phyloP scores from a whole-genome alignment of 225 moss, liverwort and hornwort species.

The Sphagnum tenellum region DNA sequence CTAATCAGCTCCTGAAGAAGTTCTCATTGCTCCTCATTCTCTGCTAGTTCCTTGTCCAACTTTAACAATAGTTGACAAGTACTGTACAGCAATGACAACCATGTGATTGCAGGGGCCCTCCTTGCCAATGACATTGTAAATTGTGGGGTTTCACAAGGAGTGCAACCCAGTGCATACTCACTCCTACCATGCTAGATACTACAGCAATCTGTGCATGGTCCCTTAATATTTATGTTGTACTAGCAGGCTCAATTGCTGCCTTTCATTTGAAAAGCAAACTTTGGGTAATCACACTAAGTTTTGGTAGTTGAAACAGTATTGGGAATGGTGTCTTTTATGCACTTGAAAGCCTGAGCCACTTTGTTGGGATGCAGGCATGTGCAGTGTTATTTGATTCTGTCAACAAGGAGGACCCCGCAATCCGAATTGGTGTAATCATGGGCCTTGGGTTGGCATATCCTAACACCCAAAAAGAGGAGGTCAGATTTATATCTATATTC shows the following conservation, averaged over 20 bases:
- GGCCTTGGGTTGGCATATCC: slow-evolving; percentile 97
- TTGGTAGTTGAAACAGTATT: too few relatives aligned
- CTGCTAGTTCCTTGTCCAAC: slow-evolving; percentile 55
- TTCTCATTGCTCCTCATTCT: slow-evolving; percentile 65
- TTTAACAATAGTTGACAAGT: slow-evolving; percentile 78
- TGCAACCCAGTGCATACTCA: slow-evolving; percentile 62
- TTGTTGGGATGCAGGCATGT: slow-evolving; percentile 45
- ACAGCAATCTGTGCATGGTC: too few relatives aligned
- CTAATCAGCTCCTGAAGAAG: slow-evolving; percentile 74
- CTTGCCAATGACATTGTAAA: slow-evolving; percentile 84
- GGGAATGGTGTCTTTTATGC: too few relatives aligned
- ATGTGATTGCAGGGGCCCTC: slow-evolving; percentile 87
- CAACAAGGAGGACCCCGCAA: slow-evolving; percentile 73
- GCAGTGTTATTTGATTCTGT: slow-evolving; percentile 79
- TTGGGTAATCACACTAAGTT: too few relatives aligned
- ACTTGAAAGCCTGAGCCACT: too few relatives aligned
- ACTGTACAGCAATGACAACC: slow-evolving; percentile 89
- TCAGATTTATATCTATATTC: slow-evolving; percentile 5
- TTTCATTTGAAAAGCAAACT: too few relatives aligned
- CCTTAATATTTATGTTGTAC: too few relatives aligned
- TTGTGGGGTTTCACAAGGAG: slow-evolving; percentile 86
- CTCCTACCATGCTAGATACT: too few relatives aligned
- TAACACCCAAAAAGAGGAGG: slow-evolving; percentile 89
- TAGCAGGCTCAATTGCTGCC: too few relatives aligned
- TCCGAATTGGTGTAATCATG: slow-evolving; percentile 93